Base-by-base conservation (phyloP, 2,329 filamentous ascomycete species). In the Alternaria brassicae region DNA sequence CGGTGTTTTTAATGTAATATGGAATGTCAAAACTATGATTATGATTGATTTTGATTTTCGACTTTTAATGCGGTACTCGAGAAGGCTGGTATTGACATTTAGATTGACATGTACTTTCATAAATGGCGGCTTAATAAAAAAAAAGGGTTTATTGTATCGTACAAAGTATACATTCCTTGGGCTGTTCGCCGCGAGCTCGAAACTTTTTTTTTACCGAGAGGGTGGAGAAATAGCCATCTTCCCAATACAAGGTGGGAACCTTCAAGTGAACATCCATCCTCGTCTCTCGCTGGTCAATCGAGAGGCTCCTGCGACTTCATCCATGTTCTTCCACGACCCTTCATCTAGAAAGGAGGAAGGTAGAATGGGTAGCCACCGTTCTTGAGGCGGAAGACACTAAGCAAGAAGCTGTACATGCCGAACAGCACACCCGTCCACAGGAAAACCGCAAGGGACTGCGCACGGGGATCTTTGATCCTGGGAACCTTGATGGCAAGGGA, bases 331-430 rank as follows among this genome's bases (percentile, higher is more conserved):
- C 25, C 5, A 2, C 27, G 21, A 7, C 1, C 12, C 7, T 17
- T 36, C 21, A 19, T 52, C 58, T 83, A 89, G 79, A 99, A 98
- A 10, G 95, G 95, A 55, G 95, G 95, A 62, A 99, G 85, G 74
- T 89, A 93, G 81, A 98, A 97, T 15, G 93, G 93, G 80, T 99
- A 99, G 23, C 92, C 92, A 32, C 89, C 88, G 76, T 98, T 99
- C 88, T 99, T 99, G 71, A 91, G 84, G 71, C 93, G 88, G 86
- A 99, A 99, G 63, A 97, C 84, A 79, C 91, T 97, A 67, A 99
- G 86, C 64, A 99, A 84, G 81, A 97, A 95, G 82, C 93, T 96
- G 83, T 98, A 98, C 80, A 93, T 88, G 64, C 91, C 80, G 69
- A 97, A 88, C 56, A 97, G 80, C 28, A 95, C 82, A 44, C 82